Evolutionary conservation across 2,329 filamentous ascomycete species (phyloP).

Genomic region (Phaeosphaeriaceae sp.): DNA sequence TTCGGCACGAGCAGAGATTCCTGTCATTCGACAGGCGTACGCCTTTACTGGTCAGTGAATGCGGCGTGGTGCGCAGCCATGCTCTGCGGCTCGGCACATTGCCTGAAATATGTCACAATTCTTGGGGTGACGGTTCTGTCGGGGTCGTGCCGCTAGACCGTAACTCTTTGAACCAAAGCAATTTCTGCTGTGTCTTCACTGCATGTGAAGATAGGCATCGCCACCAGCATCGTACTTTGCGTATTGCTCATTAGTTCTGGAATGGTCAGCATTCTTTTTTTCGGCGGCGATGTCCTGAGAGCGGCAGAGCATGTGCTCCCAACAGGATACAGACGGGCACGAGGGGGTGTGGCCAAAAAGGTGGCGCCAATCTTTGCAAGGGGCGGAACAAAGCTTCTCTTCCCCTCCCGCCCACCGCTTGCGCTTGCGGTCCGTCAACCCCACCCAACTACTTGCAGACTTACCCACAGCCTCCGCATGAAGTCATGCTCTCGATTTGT

Average conservation of each 20-base stretch:
- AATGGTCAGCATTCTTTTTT: not conserved
- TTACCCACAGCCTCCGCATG: too few species aligned
- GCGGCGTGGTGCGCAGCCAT: too few species aligned
- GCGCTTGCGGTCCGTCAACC: not conserved
- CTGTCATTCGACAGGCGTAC: too few species aligned
- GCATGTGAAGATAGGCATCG: too few species aligned
- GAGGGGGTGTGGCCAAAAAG: not conserved
- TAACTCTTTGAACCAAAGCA: too few species aligned
- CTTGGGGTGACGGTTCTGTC: too few species aligned
- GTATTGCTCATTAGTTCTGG: not conserved
- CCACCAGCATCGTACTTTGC: not conserved
- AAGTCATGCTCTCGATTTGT: too few species aligned
- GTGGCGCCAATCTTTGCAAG: not conserved
- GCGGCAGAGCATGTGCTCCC: not conserved
- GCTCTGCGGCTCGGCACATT: too few species aligned
- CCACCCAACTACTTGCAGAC: not conserved
- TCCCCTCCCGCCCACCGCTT: not conserved
- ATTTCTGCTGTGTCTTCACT: too few species aligned
- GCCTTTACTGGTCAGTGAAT: too few species aligned
- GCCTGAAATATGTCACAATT: too few species aligned
- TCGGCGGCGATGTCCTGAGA: not conserved
- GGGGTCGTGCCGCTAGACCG: too few species aligned
- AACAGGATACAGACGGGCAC: not conserved
- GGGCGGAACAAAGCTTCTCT: not conserved
- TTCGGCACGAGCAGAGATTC: conserved; percentile 1